Evolutionary conservation across 2,329 filamentous ascomycete species (phyloP), one percentile per base, ranked within the genome.

Genomic region (Colletotrichum tofieldiae): DNA sequence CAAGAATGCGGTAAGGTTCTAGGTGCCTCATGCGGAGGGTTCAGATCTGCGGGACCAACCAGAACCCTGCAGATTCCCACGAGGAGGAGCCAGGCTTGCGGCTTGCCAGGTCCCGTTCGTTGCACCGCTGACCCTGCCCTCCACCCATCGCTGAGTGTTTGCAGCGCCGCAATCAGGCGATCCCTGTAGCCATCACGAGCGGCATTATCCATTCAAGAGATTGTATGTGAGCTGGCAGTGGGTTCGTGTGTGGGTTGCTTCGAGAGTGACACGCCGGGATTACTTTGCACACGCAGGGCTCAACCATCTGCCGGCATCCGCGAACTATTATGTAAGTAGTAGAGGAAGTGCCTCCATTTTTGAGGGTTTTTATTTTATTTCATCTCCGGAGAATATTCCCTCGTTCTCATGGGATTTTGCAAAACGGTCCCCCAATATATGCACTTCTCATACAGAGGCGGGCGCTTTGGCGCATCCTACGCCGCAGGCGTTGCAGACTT

Each of bases 1-100:
- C 47, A 32, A 41, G 37, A 45, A 55, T 45, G 39, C 61, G 20
- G 37, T 32, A 64, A 43, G 61, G 61, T 54, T 54, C 35, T 49
- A 32, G 61, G 61, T 54, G 54, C 49, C 9, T 64, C 39, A 64
- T 64, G 49, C 61, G 41, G 45, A 63, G 65, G 70, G 60, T 70
- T 64, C 54, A 70, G 70, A 72, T 72, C 70, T 29, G 60, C 59
- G 70, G 66, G 60, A 49, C 59, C 70, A 72, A 45, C 62, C 45
- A 60, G 47, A 72, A 65, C 70, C 70, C 59, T 72, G 70, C 60
- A 72, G 65, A 43, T 70, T 68, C 60, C 70, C 70, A 72, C 70
- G 65, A 65, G 70, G 60, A 47, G 61, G 37, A 62, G 29, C 52
- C 45, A 35, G 52, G 49, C 11, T 26, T 51, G n/a, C 16, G 47